phyloP scores from a whole-genome alignment of 306 rosid species.

The Dalbergia cochinchinensis region DNA sequence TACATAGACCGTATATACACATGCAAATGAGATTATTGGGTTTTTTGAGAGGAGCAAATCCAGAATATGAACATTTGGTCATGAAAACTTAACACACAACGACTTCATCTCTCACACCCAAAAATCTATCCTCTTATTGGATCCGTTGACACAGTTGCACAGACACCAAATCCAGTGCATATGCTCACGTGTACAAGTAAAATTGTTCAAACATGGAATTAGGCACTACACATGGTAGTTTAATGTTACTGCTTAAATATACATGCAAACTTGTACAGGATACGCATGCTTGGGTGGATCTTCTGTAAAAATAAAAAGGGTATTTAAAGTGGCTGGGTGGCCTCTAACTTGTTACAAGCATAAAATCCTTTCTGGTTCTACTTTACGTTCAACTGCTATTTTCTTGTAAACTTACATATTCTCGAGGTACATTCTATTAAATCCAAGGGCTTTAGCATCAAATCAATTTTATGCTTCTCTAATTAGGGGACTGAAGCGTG shows the following conservation, averaged over 20 bases:
- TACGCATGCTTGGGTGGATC: neutral
- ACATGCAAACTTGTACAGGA: neutral
- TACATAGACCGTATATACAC: neutral
- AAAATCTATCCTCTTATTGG: neutral
- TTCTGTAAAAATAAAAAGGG: neutral
- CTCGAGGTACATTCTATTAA: neutral
- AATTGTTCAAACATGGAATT: conserved; percentile 8
- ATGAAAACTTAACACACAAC: neutral
- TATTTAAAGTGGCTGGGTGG: conserved; percentile 12
- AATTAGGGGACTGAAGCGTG: neutral
- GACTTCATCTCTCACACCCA: neutral
- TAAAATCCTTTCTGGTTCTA: neutral
- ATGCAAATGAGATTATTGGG: neutral
- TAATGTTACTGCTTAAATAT: neutral
- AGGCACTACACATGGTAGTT: neutral
- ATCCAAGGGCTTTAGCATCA: neutral
- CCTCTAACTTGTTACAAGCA: neutral
- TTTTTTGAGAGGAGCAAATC: neutral
- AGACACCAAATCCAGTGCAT: neutral
- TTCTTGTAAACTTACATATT: too few species aligned
- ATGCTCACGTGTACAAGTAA: neutral
- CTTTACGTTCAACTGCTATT: neutral
- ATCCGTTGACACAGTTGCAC: neutral
- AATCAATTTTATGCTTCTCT: neutral
- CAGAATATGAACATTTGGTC: neutral